phyloP scores from a whole-genome alignment of 2,329 filamentous ascomycete genomes.

The Colletotrichum cordylinicola region DNA sequence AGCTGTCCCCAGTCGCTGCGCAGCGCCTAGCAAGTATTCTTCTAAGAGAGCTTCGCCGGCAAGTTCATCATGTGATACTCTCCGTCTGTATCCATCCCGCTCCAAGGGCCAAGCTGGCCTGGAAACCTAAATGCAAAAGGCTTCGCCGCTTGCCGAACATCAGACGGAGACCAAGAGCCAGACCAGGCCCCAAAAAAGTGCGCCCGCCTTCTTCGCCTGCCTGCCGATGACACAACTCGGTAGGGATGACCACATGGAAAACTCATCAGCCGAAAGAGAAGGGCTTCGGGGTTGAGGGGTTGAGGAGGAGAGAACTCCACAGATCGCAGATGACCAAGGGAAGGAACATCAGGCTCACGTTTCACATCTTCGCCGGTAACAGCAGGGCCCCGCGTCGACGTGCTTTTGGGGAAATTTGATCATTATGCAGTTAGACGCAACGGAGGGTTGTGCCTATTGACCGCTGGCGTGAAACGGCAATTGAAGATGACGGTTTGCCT shows the following conservation, averaged over 20 bases:
- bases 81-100: neutral
- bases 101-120: neutral
- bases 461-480: neutral
- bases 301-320: neutral
- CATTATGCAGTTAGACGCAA: neutral
- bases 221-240: neutral
- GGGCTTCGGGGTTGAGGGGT: neutral
- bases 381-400: neutral
- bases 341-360: neutral
- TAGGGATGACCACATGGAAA: neutral
- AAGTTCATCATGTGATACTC: neutral
- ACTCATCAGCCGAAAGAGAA: neutral
- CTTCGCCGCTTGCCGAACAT: slow-evolving; percentile 11
- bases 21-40: neutral
- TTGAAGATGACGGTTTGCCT: neutral
- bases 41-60: neutral
- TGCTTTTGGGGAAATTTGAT: neutral
- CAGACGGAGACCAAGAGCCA: neutral
- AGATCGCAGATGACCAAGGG: neutral
- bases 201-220: neutral
- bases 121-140: neutral
- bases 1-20: neutral
- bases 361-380: neutral
- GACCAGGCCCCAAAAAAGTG: neutral
- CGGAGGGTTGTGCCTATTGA: neutral